phyloP scores from a whole-genome alignment of 768 basidiomycete species.

The Mrakia gelida region DNA sequence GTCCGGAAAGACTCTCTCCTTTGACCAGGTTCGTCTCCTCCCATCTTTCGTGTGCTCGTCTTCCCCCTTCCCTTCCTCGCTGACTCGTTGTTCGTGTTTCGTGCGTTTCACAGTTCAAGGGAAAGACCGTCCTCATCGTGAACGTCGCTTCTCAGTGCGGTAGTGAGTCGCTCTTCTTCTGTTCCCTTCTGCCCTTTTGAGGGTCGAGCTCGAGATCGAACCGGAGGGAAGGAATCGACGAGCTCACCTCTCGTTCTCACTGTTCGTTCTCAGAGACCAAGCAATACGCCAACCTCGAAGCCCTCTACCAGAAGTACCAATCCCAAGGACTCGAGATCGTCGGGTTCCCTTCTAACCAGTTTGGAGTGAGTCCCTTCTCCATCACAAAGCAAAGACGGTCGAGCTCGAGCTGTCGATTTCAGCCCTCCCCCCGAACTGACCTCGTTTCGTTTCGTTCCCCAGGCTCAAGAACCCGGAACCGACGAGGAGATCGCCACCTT shows the following conservation, averaged over 20 bases:
- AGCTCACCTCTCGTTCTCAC: slow-evolving; percentile 15
- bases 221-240: slow-evolving; percentile 10
- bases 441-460: not conserved
- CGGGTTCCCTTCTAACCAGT: slow-evolving; percentile 46
- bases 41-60: too few relatives aligned
- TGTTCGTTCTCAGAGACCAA: slow-evolving; percentile 36
- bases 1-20: slow-evolving; percentile 5
- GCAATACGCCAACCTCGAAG: slow-evolving; percentile 44
- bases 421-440: not conserved
- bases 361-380: slow-evolving; percentile 22
- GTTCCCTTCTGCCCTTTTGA: slow-evolving; percentile 39
- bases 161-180: slow-evolving; percentile 27
- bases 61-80: too few relatives aligned
- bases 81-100: too few relatives aligned
- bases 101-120: slow-evolving; percentile 23
- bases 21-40: not conserved
- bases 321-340: slow-evolving; percentile 41
- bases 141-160: slow-evolving; percentile 45
- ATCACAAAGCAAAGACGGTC: not conserved
- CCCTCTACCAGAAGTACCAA: slow-evolving; percentile 42
- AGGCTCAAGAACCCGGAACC: slow-evolving; percentile 44
- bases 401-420: not conserved
- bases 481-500: slow-evolving; percentile 41
- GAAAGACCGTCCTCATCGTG: slow-evolving; percentile 43
- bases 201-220: too few relatives aligned